Conservation (phyloP, 495 filamentous ascomycete species). For the Penicillium salamii region DNA sequence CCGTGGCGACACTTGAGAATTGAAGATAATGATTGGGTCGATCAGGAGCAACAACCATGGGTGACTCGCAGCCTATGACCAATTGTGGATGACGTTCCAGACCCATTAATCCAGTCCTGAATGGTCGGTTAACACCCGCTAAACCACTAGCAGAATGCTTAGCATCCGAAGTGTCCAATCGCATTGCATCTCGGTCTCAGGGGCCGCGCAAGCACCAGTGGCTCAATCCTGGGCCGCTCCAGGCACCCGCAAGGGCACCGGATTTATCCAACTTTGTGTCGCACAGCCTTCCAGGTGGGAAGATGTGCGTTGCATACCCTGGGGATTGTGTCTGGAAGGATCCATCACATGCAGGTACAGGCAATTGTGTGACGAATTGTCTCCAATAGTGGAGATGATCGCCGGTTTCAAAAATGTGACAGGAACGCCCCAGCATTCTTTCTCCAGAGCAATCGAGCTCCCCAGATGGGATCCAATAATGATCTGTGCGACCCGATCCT, state of each 20-base stretch:
- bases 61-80: conserved; percentile 1
- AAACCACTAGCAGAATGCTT: conserved; percentile 24
- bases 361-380: neutral
- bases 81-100: conserved; percentile 25
- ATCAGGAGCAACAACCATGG: conserved; percentile 12
- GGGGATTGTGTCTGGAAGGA: neutral
- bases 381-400: conserved; percentile 6
- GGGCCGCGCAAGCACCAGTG: conserved; percentile 26
- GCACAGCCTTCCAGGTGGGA: neutral
- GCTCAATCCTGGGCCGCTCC: conserved; percentile 14
- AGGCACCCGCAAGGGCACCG: conserved; percentile 5
- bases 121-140: conserved; percentile 10
- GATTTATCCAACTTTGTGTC: neutral
- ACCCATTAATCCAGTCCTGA: conserved; percentile 2
- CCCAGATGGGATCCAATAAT: neutral
- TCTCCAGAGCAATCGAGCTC: conserved; percentile 2
- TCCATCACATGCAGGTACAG: conserved; percentile 15
- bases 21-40: conserved; percentile 14
- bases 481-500: neutral
- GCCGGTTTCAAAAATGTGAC: conserved; percentile 14
- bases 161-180: conserved; percentile 21
- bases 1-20: conserved; percentile 18
- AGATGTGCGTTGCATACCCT: neutral
- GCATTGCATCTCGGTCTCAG: neutral
- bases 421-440: conserved; percentile 13